Evolutionary conservation across 805 yeast species (phyloP), one percentile per base, ranked within the genome.

Genomic region (Hanseniaspora hatyaiensis): DNA sequence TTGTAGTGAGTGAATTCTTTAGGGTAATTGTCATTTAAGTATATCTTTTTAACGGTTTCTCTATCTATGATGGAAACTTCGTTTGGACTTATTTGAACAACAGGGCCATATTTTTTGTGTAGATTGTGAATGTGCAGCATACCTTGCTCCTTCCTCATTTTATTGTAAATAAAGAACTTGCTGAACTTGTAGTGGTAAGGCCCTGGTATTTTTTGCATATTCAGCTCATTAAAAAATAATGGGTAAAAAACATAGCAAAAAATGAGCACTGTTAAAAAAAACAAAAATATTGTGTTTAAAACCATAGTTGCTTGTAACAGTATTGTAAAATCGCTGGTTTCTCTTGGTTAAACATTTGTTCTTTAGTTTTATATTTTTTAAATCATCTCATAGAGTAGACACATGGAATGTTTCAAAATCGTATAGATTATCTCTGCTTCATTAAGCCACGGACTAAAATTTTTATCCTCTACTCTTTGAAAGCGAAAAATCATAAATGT

Each of bases 61-160:
- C 68, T 56, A 44, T 78, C 75, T 38, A 73, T 67, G 38, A 80
- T 70, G 42, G 81, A 77, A 16, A 81, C 65, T 53, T 79, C 86
- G 20, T 42, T 42, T 32, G 51, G 51, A 19, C 40, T 37, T 3
- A 49, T 16, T 36, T 49, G 51, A 5, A 49, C 51, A 19, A 49
- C 30, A 8, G 51, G 47, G 3, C 51, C 51, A 18, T 42, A 49
- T 22, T 26, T 32, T 28, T 20, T 2, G 19, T 48, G 39, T 23
- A 54, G 47, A 28, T 53, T 20, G 64, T 76, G 72, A 2, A 79
- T 72, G 31, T 62, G 65, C 28, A 64, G 62, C 51, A 69, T 75
- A 48, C 82, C 66, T 50, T 72, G 68, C 50, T 72, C 76, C 11
- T 60, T 51, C 65, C 75, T 65, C 34, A 72, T 65, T 39, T 62